Evolutionary conservation across 768 basidiomycete species (phyloP).

Genomic region (Psilocybe subaeruginosa): DNA sequence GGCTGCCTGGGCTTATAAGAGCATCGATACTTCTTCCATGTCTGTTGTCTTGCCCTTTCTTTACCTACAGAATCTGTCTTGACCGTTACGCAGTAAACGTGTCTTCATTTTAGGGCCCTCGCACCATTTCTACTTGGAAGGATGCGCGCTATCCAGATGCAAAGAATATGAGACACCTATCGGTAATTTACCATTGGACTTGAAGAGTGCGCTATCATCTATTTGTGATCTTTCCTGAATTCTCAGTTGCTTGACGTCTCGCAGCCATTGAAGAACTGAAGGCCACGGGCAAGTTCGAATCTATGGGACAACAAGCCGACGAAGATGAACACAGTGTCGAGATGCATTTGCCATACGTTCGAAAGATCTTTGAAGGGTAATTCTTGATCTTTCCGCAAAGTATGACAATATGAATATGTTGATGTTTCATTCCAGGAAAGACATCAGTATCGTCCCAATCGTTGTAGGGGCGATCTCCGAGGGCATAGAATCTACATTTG

Average conservation of each 20-base stretch:
- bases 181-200: slow-evolving; percentile 79
- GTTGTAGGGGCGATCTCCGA: slow-evolving; percentile 81
- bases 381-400: not conserved
- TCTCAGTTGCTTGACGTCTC: not conserved
- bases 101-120: slow-evolving; percentile 97
- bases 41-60: slow-evolving; percentile 40
- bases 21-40: slow-evolving; percentile 83
- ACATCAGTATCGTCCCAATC: slow-evolving; percentile 87
- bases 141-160: slow-evolving; percentile 87
- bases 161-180: slow-evolving; percentile 82
- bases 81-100: slow-evolving; percentile 61
- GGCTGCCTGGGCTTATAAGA: slow-evolving; percentile 96
- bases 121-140: slow-evolving; percentile 86
- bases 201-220: slow-evolving; percentile 59
- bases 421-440: slow-evolving; percentile 43
- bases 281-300: slow-evolving; percentile 67
- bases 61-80: slow-evolving; percentile 7
- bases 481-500: slow-evolving; percentile 62
- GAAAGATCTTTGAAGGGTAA: slow-evolving; percentile 83
- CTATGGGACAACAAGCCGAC: slow-evolving; percentile 69
- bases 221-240: not conserved
- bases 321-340: slow-evolving; percentile 97
- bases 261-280: slow-evolving; percentile 70
- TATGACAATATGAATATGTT: not conserved
- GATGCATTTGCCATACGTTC: slow-evolving; percentile 94